Conservation (phyloP, 345 rosid genomes). For the Eucalyptus sp. region DNA sequence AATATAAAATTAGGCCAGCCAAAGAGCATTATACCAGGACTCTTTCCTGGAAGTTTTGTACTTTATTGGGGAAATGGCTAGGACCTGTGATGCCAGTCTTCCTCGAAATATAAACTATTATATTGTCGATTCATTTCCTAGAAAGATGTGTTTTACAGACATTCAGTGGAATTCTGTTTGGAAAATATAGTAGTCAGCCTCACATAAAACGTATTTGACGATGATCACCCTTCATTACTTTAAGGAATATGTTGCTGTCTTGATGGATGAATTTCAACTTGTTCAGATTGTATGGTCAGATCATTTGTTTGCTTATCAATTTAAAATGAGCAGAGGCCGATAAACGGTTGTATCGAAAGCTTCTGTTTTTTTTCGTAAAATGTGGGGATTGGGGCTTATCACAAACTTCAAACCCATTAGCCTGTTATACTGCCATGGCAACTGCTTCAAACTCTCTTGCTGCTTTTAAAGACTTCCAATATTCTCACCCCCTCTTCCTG, state of each 20-base stretch:
- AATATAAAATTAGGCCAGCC: not conserved
- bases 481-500: not conserved
- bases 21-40: not conserved
- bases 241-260: not conserved
- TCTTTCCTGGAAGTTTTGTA: not conserved
- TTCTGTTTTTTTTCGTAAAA: not conserved
- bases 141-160: not conserved
- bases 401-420: not conserved
- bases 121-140: not conserved
- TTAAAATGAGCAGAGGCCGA: not conserved
- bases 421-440: not conserved
- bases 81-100: not conserved
- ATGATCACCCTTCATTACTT: not conserved
- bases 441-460: not conserved
- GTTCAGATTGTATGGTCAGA: not conserved
- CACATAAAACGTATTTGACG: not conserved
- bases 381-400: not conserved
- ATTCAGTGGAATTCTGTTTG: not conserved
- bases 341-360: not conserved
- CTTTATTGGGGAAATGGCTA: not conserved
- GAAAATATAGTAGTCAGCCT: not conserved
- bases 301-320: not conserved
- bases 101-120: not conserved
- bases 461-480: not conserved
- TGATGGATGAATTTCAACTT: not conserved